A percentile compares a stretch with the other conserved stretches of the same genome.
phyloP scores from a whole-genome alignment of 2,329 filamentous ascomycete species.

The Xylaria digitata region DNA sequence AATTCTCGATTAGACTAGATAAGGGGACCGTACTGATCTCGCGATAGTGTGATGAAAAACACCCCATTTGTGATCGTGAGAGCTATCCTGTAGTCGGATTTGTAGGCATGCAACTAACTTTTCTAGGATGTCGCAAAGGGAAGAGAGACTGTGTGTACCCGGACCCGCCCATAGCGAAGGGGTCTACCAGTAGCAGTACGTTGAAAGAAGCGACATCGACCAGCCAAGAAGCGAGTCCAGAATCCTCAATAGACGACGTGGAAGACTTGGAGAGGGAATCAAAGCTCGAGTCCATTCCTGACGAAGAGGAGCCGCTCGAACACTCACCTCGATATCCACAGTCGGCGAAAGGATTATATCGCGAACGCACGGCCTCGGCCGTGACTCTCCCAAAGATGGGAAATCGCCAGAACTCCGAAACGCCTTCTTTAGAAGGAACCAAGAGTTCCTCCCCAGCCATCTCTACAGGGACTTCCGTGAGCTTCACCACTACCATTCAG shows the following conservation, averaged over 20 bases:
- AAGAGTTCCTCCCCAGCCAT: slow-evolving; percentile 65
- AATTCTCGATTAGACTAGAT: background rate
- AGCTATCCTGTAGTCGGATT: slow-evolving; percentile 29
- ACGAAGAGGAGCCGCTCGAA: slow-evolving; percentile 63
- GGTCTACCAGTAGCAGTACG: slow-evolving; percentile 49
- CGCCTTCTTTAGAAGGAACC: slow-evolving; percentile 62
- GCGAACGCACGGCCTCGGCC: slow-evolving; percentile 55
- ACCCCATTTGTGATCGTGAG: slow-evolving; percentile 85
- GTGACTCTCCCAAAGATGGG: slow-evolving; percentile 51
- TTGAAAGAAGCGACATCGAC: slow-evolving; percentile 54
- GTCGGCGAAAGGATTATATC: slow-evolving; percentile 46
- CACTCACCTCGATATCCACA: slow-evolving; percentile 41
- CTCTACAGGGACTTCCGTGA: slow-evolving; percentile 58
- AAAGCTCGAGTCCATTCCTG: slow-evolving; percentile 64
- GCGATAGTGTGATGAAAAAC: slow-evolving; percentile 87
- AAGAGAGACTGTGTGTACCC: slow-evolving; percentile 92
- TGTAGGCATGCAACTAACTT: slow-evolving; percentile 43
- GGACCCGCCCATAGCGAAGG: slow-evolving; percentile 67
- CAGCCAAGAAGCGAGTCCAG: slow-evolving; percentile 60
- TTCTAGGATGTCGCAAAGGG: slow-evolving; percentile 86
- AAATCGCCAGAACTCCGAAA: slow-evolving; percentile 64
- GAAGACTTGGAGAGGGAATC: slow-evolving; percentile 58
- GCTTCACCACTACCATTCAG: slow-evolving; percentile 51
- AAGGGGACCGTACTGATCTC: slow-evolving; percentile 41
- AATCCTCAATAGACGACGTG: slow-evolving; percentile 66